phyloP scores from a whole-genome alignment of 2,329 filamentous ascomycete species.

The Fusarium sp. region DNA sequence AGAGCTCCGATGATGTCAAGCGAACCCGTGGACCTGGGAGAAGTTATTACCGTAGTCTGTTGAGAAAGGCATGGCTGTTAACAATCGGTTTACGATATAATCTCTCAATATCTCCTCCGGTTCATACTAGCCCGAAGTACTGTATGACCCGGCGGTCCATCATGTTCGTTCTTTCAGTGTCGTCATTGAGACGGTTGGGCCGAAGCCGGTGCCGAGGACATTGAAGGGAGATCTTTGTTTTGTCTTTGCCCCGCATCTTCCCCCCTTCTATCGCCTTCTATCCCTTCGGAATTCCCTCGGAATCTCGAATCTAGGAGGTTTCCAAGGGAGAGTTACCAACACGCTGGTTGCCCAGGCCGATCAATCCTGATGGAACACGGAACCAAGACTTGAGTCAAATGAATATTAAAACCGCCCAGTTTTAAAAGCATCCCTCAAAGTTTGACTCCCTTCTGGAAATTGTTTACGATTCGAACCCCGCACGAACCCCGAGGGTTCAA shows the following conservation, averaged over 20 bases:
- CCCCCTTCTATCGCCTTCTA: neutral
- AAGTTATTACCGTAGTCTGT: neutral
- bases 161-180: neutral
- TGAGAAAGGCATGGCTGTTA: neutral
- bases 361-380: conserved; percentile 5
- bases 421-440: neutral
- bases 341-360: neutral
- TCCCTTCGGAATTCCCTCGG: neutral
- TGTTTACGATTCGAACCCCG: neutral
- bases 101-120: neutral
- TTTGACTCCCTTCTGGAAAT: neutral
- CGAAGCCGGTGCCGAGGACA: conserved; percentile 3
- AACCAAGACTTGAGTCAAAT: neutral
- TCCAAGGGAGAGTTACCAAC: neutral
- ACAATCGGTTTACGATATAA: neutral
- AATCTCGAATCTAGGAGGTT: neutral
- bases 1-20: neutral
- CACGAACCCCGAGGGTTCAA: neutral
- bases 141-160: too few species aligned
- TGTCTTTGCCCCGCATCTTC: neutral
- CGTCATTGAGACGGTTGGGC: neutral
- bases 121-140: neutral
- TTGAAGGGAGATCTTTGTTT: neutral
- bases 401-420: neutral
- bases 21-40: neutral